Conservation (phyloP, 2,329 filamentous ascomycete genomes). For the Botrytis elliptica region DNA sequence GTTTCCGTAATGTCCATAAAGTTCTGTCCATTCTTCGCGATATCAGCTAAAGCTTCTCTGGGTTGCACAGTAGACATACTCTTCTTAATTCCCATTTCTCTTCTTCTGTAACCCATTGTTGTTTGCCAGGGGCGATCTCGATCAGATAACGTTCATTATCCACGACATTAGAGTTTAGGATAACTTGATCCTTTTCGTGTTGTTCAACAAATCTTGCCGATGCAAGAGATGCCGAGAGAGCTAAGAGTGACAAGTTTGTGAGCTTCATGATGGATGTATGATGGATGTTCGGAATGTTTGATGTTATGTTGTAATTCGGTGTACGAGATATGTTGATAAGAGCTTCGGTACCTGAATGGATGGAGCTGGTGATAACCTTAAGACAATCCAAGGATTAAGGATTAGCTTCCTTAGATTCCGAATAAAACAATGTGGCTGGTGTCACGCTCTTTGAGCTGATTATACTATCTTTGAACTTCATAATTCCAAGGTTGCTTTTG, state of each 20-base stretch:
- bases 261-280: constrained; percentile 53
- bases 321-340: constrained; percentile 3
- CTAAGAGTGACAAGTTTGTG: constrained; percentile 48
- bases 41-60: constrained; percentile 22
- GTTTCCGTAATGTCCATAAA: constrained; percentile 95
- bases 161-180: constrained; percentile 44
- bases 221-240: constrained; percentile 52
- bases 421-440: not conserved
- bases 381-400: constrained; percentile 4
- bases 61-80: constrained; percentile 51
- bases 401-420: not conserved
- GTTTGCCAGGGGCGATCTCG: constrained; percentile 80
- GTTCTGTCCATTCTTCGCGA: constrained; percentile 70
- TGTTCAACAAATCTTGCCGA: constrained; percentile 57
- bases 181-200: constrained; percentile 51
- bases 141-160: constrained; percentile 65
- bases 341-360: not conserved
- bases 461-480: not conserved
- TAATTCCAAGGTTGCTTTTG: too few relatives aligned
- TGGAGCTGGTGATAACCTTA: not conserved
- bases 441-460: constrained; percentile 4
- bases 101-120: constrained; percentile 85
- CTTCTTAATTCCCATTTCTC: constrained; percentile 90
- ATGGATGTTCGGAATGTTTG: constrained; percentile 11
- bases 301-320: not conserved